Base-by-base conservation (phyloP, 2,329 filamentous ascomycete species). In the Pseudopyricularia javanii region DNA sequence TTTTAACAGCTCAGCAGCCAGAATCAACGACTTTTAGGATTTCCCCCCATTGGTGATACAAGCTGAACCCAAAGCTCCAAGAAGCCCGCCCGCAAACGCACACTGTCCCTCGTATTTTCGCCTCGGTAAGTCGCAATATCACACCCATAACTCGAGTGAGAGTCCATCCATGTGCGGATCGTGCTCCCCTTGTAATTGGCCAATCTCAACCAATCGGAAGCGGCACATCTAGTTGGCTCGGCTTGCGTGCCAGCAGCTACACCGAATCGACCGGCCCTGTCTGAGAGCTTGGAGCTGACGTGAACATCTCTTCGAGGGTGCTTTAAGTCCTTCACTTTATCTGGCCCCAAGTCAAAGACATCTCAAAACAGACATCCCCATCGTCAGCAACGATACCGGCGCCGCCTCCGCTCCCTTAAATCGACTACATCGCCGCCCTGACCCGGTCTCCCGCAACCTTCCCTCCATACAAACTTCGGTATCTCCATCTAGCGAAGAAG, bases 401-500 rank as follows among this genome's bases (percentile, higher is more conserved):
- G n/a, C n/a, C n/a, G n/a, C n/a, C n/a, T n/a, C n/a, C n/a, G n/a
- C n/a, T 43, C 24, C 17, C 12, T 9, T 43, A 8, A 43, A 11
- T 3, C 37, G 14, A 12, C 17, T 5, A 43, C 20, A 43, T 4
- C 20, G 20, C 37, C 37, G 22, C 12, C 24, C 3, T 3, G 17
- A 20, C 24, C 17, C 12, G 12, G 12, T 7, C 17, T 20, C 48
- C 52, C 55, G 53, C 54, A 40, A 51, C 51, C 48, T 53, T 32
- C 50, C 24, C 12, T 30, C 56, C 32, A 52, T 47, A 22, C 35
- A 20, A 43, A 33, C n/a, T 30, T 11, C 53, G 47, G 52, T 50
- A 53, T 49, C 47, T n/a, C 54, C 35, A 50, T 53, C 56, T 22
- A 52, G 88, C 88, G 80, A 91, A 79, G 88, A 90, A 90, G 87